Evolutionary conservation across 192 early-diverging fungal species (phyloP).

Genomic region (Gamsiella multidivaricata): DNA sequence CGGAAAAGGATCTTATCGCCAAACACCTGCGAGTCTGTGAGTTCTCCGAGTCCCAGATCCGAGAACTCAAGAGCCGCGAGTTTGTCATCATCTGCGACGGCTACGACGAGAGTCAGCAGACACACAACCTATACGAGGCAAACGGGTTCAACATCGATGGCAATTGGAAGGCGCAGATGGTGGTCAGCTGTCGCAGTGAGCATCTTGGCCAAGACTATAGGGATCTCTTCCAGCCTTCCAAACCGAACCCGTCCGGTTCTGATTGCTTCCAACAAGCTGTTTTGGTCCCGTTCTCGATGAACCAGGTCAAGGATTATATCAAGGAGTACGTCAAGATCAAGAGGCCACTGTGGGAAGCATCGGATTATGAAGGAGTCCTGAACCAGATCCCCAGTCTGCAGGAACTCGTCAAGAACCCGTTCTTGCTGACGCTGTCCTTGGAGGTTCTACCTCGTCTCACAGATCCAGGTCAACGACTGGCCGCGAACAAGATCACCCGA

Average conservation of each 20-base stretch:
- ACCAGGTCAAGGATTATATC: constrained; percentile 12
- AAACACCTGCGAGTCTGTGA: constrained; percentile 13
- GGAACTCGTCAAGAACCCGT: constrained; percentile 11
- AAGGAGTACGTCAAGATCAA: background rate
- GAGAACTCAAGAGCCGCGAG: background rate
- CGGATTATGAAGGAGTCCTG: background rate
- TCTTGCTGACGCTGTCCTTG: constrained; percentile 4
- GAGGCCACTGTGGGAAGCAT: background rate
- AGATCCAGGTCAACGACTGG: background rate
- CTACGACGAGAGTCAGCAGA: background rate
- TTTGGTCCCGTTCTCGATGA: background rate
- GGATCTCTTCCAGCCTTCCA: background rate
- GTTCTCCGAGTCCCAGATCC: too few relatives aligned
- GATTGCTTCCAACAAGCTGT: constrained; percentile 6
- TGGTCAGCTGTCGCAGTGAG: background rate
- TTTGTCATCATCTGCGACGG: constrained; percentile 9
- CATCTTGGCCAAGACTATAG: background rate
- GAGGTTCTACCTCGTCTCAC: background rate
- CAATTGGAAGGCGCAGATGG: background rate
- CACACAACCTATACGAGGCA: background rate
- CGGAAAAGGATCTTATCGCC: constrained; percentile 17
- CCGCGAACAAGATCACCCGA: constrained; percentile 8
- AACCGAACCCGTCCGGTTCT: background rate
- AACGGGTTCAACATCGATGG: background rate
- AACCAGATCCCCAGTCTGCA: background rate